A percentile compares a stretch with the other conserved stretches of the same genome.
Conservation (phyloP, 1,284 basidiomycete genomes). For the Ganoderma multipileum region DNA sequence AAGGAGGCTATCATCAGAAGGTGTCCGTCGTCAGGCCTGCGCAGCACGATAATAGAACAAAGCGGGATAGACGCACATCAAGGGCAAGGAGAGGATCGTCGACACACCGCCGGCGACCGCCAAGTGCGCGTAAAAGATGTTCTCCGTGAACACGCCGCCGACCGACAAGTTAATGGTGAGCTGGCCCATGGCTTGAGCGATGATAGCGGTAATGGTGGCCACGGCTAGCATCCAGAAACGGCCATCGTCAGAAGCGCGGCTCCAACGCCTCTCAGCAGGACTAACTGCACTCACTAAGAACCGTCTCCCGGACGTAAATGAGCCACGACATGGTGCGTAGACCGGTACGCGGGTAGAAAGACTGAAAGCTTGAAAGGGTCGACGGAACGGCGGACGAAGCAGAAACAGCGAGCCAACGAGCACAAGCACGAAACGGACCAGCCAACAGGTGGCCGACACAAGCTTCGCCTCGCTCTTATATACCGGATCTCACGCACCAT, state of each 20-base stretch:
- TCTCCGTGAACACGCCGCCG: slow-evolving; percentile 2
- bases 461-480: slow-evolving; percentile 10
- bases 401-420: slow-evolving; percentile 9
- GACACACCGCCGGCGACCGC: slow-evolving; percentile 11
- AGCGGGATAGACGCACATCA: slow-evolving; percentile 10
- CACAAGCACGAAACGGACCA: slow-evolving; percentile 19
- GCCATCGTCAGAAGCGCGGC: background rate
- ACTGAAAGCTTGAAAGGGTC: slow-evolving; percentile 2
- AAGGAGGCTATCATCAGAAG: slow-evolving; percentile 9
- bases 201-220: slow-evolving; percentile 18
- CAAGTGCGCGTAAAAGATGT: slow-evolving; percentile 5
- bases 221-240: slow-evolving; percentile 3
- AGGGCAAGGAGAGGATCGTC: slow-evolving; percentile 17
- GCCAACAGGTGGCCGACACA: slow-evolving; percentile 16
- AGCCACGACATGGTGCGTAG: slow-evolving; percentile 23
- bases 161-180: slow-evolving; percentile 11
- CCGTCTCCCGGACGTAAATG: slow-evolving; percentile 13
- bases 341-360: slow-evolving; percentile 20
- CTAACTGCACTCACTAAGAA: slow-evolving; percentile 11
- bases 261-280: background rate
- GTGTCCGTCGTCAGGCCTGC: background rate
- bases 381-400: slow-evolving; percentile 18
- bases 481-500: slow-evolving; percentile 19
- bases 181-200: slow-evolving; percentile 18
- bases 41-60: background rate